These are phyloP conservation scores for Ramularia endophylla DNA, from an alignment of 2,329 filamentous ascomycete species.

Conservation along the genomic window DNA sequence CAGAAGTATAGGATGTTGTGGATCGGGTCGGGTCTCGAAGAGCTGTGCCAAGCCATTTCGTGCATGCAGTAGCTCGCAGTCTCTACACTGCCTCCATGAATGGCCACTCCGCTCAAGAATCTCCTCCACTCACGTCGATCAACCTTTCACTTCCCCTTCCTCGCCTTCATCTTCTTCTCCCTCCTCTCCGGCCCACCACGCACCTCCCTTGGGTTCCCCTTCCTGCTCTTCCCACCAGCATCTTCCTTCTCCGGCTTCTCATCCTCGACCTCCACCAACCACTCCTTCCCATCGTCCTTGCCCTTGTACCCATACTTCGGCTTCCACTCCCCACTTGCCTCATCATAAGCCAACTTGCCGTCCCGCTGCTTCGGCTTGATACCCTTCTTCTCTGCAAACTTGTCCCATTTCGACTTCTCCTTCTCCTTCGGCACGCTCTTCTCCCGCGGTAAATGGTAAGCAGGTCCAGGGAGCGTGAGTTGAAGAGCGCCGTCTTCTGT, in stretches of 20 bases:
- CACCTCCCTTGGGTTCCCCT: constrained; percentile 16
- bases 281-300: constrained; percentile 61
- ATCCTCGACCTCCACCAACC: constrained; percentile 82
- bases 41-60: too few relatives aligned
- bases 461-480: constrained; percentile 65
- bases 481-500: constrained; percentile 58
- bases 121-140: background rate
- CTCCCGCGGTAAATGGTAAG: constrained; percentile 75
- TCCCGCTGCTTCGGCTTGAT: constrained; percentile 85
- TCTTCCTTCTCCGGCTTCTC: constrained; percentile 59
- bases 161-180: constrained; percentile 16
- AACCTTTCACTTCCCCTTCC: constrained; percentile 16
- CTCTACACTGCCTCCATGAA: too few relatives aligned
- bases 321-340: constrained; percentile 79
- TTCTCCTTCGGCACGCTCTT: constrained; percentile 82
- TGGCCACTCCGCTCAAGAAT: background rate
- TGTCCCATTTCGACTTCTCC: constrained; percentile 87
- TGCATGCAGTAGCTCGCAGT: too few relatives aligned
- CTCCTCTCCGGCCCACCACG: constrained; percentile 7
- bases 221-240: constrained; percentile 37
- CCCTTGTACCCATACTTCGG: constrained; percentile 92
- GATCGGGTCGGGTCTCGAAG: too few relatives aligned
- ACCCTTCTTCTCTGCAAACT: constrained; percentile 94
- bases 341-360: constrained; percentile 76
- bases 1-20: too few relatives aligned